Evolutionary conservation across 2,329 filamentous ascomycete species (phyloP).

Genomic region (Juglanconis juglandina): DNA sequence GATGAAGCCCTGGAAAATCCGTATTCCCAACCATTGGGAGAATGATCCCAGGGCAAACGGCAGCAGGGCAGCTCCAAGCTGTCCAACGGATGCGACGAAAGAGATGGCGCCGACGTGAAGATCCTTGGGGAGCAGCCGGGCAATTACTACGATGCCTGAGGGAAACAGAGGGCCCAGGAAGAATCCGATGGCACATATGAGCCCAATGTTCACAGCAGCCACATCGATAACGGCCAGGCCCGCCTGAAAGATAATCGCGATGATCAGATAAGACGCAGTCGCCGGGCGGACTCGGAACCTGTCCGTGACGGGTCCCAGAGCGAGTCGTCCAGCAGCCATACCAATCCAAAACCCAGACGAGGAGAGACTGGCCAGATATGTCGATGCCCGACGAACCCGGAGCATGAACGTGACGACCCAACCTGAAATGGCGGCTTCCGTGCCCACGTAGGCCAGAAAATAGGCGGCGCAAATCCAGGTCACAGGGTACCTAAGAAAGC

Average conservation of each 20-base stretch:
- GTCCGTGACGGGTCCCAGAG: conserved; percentile 31
- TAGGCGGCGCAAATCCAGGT: conserved; percentile 40
- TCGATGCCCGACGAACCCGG: conserved; percentile 33
- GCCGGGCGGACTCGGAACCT: conserved; percentile 27
- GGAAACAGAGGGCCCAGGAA: conserved; percentile 40
- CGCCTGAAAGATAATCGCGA: conserved; percentile 20
- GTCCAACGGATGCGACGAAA: conserved; percentile 40
- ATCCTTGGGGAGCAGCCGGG: conserved; percentile 33
- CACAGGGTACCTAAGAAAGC: conserved; percentile 30
- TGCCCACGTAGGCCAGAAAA: conserved; percentile 42
- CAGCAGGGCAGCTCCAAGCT: conserved; percentile 39
- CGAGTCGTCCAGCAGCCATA: conserved; percentile 38
- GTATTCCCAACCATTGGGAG: conserved; percentile 35
- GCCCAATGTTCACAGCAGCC: conserved; percentile 25
- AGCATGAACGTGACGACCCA: conserved; percentile 46
- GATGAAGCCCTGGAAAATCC: conserved; percentile 31
- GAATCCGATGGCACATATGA: conserved; percentile 34
- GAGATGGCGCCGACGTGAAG: conserved; percentile 41
- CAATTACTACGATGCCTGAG: conserved; percentile 36
- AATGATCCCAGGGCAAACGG: conserved; percentile 42
- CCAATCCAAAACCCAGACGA: conserved; percentile 43
- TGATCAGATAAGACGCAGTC: conserved; percentile 25
- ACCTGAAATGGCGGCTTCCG: conserved; percentile 41
- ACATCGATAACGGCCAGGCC: conserved; percentile 20
- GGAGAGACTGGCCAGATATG: conserved; percentile 35